phyloP scores from a whole-genome alignment of 2,329 filamentous ascomycete genomes.

The Fusarium sp. region DNA sequence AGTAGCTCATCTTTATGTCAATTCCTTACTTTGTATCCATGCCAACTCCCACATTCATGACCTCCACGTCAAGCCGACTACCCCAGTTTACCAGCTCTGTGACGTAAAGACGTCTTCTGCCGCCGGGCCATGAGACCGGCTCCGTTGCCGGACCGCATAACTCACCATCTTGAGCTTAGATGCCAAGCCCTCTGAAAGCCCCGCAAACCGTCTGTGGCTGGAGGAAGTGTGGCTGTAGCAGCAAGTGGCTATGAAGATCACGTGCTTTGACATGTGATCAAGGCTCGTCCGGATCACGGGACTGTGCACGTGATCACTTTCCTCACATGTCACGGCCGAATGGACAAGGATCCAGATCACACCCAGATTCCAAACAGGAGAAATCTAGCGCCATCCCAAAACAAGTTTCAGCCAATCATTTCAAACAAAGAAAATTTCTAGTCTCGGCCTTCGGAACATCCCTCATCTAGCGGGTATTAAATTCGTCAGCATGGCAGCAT shows the following conservation, averaged over 20 bases:
- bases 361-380: background rate
- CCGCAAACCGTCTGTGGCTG: background rate
- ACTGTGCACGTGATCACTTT: rapidly evolving
- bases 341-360: background rate
- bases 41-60: background rate
- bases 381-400: background rate
- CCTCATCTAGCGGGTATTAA: background rate
- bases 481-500: slow-evolving; percentile 17
- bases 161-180: slow-evolving; percentile 11
- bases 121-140: slow-evolving; percentile 10
- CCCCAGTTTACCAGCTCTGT: background rate
- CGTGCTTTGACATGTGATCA: rapidly evolving
- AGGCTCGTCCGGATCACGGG: background rate
- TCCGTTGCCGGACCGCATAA: slow-evolving; percentile 15
- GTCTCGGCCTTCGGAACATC: slow-evolving; percentile 5
- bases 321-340: background rate
- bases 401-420: background rate
- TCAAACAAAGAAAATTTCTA: background rate
- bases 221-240: background rate
- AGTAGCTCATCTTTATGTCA: background rate
- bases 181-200: background rate
- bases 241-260: background rate
- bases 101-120: background rate
- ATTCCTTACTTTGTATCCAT: background rate
- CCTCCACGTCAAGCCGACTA: background rate